A percentile compares a stretch with the other conserved stretches of the same genome.
These are phyloP conservation scores for Sugiyamaella sp. DNA, from an alignment of 1,139 yeast genomes.

Conservation along the genomic window DNA sequence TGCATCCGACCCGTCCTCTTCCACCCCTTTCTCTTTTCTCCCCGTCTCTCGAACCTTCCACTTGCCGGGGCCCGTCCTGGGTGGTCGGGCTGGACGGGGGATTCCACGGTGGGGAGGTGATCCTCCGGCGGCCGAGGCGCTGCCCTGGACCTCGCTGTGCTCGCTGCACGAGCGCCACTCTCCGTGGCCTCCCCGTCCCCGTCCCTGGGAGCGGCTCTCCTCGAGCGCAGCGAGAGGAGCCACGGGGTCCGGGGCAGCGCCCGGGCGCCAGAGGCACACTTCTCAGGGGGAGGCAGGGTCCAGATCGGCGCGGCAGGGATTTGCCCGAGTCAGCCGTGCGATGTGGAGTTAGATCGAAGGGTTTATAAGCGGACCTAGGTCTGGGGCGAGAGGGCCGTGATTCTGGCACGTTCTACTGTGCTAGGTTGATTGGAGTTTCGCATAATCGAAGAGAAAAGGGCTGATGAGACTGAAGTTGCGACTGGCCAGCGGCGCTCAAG, in stretches of 20 bases:
- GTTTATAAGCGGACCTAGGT: neutral
- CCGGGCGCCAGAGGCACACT: neutral
- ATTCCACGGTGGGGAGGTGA: too few relatives aligned
- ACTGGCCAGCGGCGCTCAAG: conserved; percentile 27
- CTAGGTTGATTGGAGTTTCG: neutral
- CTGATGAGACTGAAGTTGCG: conserved; percentile 39
- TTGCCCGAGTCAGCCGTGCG: conserved; percentile 1
- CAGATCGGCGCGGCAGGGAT: neutral
- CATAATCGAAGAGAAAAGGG: neutral
- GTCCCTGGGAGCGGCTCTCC: neutral
- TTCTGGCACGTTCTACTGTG: neutral
- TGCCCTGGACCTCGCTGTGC: neutral
- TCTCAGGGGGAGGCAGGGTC: neutral
- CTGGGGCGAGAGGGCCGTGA: neutral
- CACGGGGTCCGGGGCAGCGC: neutral
- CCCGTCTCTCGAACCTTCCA: too few relatives aligned
- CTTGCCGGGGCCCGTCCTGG: too few relatives aligned
- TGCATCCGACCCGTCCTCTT: too few relatives aligned
- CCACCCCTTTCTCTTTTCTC: too few relatives aligned
- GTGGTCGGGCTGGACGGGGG: too few relatives aligned
- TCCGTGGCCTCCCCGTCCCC: too few relatives aligned
- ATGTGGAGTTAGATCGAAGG: neutral
- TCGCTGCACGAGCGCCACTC: neutral
- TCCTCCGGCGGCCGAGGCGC: neutral
- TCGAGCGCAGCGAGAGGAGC: neutral